phyloP scores from a whole-genome alignment of 225 moss, liverwort and hornwort species.

The Climacium dendroides region DNA sequence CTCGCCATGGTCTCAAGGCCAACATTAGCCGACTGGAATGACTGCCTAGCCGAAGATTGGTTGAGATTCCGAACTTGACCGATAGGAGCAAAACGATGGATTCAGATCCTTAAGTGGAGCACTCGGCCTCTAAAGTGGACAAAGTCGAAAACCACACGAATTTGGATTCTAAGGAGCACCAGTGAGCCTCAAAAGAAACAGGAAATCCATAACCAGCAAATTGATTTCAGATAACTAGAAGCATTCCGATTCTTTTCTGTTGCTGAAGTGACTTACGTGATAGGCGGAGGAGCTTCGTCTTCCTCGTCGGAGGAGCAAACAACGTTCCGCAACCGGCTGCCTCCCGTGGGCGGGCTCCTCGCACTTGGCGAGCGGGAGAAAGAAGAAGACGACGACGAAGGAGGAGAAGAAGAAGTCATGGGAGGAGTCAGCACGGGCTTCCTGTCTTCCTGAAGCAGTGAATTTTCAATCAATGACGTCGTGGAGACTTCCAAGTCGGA shows the following conservation, averaged over 20 bases:
- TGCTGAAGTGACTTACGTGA: not conserved
- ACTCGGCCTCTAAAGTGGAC: not conserved
- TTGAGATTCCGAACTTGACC: not conserved
- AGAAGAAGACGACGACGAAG: not conserved
- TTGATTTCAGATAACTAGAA: not conserved
- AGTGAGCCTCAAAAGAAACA: not conserved
- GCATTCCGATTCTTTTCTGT: not conserved
- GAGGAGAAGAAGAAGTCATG: not conserved
- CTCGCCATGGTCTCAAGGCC: not conserved
- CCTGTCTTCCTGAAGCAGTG: not conserved
- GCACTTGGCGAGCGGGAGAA: not conserved
- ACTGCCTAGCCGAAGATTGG: not conserved
- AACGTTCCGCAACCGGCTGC: slow-evolving; percentile 24
- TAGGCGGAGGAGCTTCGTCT: not conserved
- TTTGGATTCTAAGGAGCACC: not conserved
- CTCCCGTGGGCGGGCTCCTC: slow-evolving; percentile 15
- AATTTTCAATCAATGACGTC: slow-evolving; percentile 9
- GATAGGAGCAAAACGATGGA: not conserved
- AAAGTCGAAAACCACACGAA: not conserved
- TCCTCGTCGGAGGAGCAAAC: slow-evolving; percentile 23
- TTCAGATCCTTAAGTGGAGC: not conserved
- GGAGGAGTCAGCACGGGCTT: not conserved
- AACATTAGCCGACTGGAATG: not conserved
- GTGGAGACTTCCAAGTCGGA: slow-evolving; percentile 9
- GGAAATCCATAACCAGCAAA: not conserved